Base-by-base conservation (phyloP, 129 eudicot species). In the Smallanthus sonchifolius region DNA sequence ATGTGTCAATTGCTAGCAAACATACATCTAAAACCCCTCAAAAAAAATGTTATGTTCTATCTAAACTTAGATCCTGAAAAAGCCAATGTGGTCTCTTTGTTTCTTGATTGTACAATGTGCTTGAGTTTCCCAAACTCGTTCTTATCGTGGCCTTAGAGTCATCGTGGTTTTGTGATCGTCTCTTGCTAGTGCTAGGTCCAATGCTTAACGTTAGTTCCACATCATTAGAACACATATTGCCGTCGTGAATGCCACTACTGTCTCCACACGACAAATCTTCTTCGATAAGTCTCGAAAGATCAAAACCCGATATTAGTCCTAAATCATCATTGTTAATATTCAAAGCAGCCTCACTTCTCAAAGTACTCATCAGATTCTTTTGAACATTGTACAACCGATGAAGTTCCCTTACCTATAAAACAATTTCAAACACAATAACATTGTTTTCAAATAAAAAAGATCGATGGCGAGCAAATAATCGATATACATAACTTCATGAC, bases 391-490 rank as follows among this genome's bases (percentile, higher is more conserved):
- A 86, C 60, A 91, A 69, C 40, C 89, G 69, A 64, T 91, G 97
- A 57, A 91, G 97, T 70, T 91, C 96, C 72, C 74, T 79, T 28
- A 91, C 95, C 94, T 91, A 72, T 64, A 78, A 67, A 15, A 19
- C 59, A 65, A 59, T 61, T 49, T 81, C n/a, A 55, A 17, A 10
- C n/a, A 17, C 28, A 11, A 34, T 19, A 35, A 47, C 11, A 32
- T 54, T 3, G 20, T 24, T 69, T 49, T 61, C 7, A 2, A 15
- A 10, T 45, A 36, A 61, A 60, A 42, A 32, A 8, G 15, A n/a
- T n/a, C n/a, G 19, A 49, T 49, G 7, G 15, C 6, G 30, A 65
- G 20, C 56, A 24, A 24, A 24, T 24, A 24, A 24, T 24, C 30
- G 30, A 24, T 24, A 24, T 24, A 24, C 30, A 19, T 7, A 44